Evolutionary conservation across 768 basidiomycete genomes (phyloP), one percentile per base, ranked within the genome.

Genomic region (Amanita rimosa): DNA sequence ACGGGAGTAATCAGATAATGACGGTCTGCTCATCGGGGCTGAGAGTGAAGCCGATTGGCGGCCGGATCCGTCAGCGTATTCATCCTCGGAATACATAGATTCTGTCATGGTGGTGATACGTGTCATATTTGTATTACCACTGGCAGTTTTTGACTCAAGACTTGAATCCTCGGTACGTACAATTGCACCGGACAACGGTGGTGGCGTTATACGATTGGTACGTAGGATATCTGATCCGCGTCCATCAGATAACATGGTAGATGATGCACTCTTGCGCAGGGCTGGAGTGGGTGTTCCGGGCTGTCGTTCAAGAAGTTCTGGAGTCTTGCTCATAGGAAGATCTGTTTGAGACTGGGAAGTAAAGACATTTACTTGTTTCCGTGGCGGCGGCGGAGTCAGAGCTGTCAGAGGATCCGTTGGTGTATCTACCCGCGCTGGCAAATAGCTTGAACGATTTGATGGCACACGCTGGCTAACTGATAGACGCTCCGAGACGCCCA

Each of bases 1-100:
- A 53, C 79, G 78, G 8, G 83, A 81, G 60, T 83, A 82, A 47
- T 79, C 76, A 10, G 83, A 85, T 24, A 80, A 54, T 16, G 84
- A 83, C 3, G 68, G 75, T 35, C 81, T 71, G 53, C 68, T 72
- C 14, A 62, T 71, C 54, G 59, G 54, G 3, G 74, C 61, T 19
- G 81, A 81, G 40, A 78, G 54, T 16, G 75, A 69, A 51, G 79
- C 62, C 1, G 81, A 82, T 26, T 66, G 65, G 46, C 78, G 66
- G 24, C 33, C 29, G 2, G 52, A 59, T 24, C 54, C 57, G 21
- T 61, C 61, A 36, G 67, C 67, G 33, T 49, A 52, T 16, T 62
- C 60, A 37, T 76, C 71, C 55, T 76, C 66, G 10, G 67, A 63
- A 59, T 67, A 62, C 24, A 57, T 57, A 10, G 63, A 67, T 9